Percentiles rank a stretch among this genome's conserved stretches.
Conservation (phyloP, 1,284 basidiomycete genomes). For the Heterobasidion occidentale region DNA sequence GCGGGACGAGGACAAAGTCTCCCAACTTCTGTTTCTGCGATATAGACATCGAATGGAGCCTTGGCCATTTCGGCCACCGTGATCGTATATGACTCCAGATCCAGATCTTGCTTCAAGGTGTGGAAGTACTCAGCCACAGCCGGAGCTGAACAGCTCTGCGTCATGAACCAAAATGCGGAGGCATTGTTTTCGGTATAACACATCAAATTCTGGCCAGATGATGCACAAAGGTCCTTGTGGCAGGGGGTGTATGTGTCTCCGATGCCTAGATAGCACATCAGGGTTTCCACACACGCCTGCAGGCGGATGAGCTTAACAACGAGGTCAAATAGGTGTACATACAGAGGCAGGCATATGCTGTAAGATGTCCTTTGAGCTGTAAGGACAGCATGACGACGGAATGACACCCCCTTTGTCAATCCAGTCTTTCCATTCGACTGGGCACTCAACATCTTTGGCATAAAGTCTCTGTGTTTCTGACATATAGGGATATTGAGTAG, state of each 20-base stretch:
- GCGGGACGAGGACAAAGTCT: conserved; percentile 73
- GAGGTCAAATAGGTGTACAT: conserved; percentile 9
- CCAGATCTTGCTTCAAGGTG: conserved; percentile 50
- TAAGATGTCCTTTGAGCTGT: conserved; percentile 46
- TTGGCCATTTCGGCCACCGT: conserved; percentile 53
- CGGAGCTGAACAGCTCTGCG: conserved; percentile 43
- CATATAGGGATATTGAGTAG: neutral
- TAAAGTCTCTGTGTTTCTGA: conserved; percentile 56
- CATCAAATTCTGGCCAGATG: conserved; percentile 77
- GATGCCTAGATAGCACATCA: conserved; percentile 74
- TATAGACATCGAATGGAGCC: conserved; percentile 60
- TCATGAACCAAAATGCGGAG: conserved; percentile 80
- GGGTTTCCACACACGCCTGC: conserved; percentile 50
- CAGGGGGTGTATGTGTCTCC: conserved; percentile 70
- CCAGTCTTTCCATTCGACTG: conserved; percentile 54
- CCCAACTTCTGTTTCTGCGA: conserved; percentile 62
- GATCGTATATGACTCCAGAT: conserved; percentile 60
- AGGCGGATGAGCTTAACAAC: neutral
- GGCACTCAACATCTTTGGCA: conserved; percentile 68
- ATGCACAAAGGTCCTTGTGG: conserved; percentile 76
- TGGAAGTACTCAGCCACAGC: conserved; percentile 53
- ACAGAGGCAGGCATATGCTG: conserved; percentile 41
- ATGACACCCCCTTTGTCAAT: conserved; percentile 35
- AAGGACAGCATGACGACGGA: conserved; percentile 40
- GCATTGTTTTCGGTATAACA: conserved; percentile 61